Conservation (phyloP, 208 protist genomes). For the Crithidia brevicula region DNA sequence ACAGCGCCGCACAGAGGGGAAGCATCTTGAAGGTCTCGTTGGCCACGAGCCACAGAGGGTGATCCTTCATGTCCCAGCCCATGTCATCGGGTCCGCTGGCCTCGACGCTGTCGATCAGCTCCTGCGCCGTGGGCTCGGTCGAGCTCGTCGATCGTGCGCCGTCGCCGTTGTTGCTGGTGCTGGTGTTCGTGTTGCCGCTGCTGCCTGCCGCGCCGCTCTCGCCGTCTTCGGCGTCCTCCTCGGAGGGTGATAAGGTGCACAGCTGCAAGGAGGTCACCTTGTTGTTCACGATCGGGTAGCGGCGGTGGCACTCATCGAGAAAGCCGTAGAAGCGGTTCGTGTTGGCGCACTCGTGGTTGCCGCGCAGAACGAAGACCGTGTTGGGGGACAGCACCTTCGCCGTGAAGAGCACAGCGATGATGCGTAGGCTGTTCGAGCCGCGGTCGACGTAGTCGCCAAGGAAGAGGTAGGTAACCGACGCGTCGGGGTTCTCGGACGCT, state of each 20-base stretch:
- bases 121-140: slow-evolving; percentile 8
- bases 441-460: slow-evolving; percentile 99
- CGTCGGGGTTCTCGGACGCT: slow-evolving; percentile 37
- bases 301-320: slow-evolving; percentile 97
- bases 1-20: slow-evolving; percentile 96
- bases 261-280: slow-evolving; percentile 38
- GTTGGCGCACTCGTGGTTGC: slow-evolving; percentile 99
- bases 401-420: slow-evolving; percentile 92
- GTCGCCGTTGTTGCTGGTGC: slow-evolving; percentile 29
- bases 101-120: not conserved
- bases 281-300: slow-evolving; percentile 76
- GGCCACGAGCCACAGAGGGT: slow-evolving; percentile 78
- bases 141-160: not conserved
- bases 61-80: slow-evolving; percentile 70
- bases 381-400: slow-evolving; percentile 98
- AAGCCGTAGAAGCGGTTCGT: slow-evolving; percentile 99
- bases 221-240: slow-evolving; percentile 23
- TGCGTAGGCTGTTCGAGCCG: slow-evolving; percentile 97
- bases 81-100: slow-evolving; percentile 25
- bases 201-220: slow-evolving; percentile 35
- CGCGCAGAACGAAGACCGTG: slow-evolving; percentile 98
- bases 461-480: slow-evolving; percentile 96
- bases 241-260: slow-evolving; percentile 21
- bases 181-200: slow-evolving; percentile 86
- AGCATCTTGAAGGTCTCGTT: slow-evolving; percentile 79